These are phyloP conservation scores for Cerioporus squamosus DNA, from an alignment of 1,284 basidiomycete genomes.

Conservation along the genomic window DNA sequence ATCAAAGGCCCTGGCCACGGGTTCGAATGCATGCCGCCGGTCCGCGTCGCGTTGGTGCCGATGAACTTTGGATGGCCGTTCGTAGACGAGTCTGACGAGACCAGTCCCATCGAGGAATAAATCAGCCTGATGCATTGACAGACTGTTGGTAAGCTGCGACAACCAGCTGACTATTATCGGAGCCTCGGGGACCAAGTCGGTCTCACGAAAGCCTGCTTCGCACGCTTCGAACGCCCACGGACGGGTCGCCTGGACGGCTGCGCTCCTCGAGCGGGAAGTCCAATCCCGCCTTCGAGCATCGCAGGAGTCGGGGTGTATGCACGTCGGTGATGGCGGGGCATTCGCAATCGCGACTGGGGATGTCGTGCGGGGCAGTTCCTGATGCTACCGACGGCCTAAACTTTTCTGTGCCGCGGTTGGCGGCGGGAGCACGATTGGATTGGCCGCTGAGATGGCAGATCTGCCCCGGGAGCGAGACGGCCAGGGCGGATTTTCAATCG, in stretches of 20 bases:
- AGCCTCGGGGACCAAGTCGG: neutral
- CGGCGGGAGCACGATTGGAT: neutral
- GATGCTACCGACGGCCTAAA: neutral
- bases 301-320: neutral
- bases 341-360: conserved; percentile 7
- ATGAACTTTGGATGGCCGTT: no score
- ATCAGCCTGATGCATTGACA: no score
- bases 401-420: neutral
- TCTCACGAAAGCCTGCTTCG: conserved; percentile 2
- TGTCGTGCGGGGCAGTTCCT: conserved; percentile 1
- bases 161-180: neutral
- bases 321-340: conserved; percentile 3
- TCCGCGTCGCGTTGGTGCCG: no score
- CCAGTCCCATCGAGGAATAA: no score
- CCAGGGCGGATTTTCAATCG: conserved; percentile 10
- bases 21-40: no score
- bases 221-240: conserved; percentile 1
- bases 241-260: neutral
- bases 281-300: no score
- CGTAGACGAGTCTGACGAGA: no score
- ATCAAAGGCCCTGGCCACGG: no score
- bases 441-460: neutral
- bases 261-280: neutral
- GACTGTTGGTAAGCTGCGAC: neutral
- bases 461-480: conserved; percentile 10